phyloP scores from a whole-genome alignment of 306 rosid species.

The Argentina anserina region DNA sequence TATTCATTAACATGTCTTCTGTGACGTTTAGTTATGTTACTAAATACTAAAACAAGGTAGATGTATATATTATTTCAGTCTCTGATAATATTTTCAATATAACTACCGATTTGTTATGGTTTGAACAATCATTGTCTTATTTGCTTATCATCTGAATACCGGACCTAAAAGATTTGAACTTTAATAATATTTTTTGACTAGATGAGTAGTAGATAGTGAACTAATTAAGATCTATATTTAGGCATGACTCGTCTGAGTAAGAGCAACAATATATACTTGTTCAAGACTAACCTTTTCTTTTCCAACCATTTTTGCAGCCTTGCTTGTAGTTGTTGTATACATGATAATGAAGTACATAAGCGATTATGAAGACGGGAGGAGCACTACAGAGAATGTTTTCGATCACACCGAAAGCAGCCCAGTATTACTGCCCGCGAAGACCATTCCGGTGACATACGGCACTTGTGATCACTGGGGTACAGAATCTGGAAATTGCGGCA shows the following conservation, averaged over 20 bases:
- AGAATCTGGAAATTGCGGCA: slow-evolving; percentile 21
- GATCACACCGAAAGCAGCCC: slow-evolving; percentile 26
- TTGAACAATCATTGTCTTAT: not conserved
- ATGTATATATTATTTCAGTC: not conserved
- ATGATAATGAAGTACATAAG: slow-evolving; percentile 20
- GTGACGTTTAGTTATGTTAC: not conserved
- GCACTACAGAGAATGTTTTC: not conserved
- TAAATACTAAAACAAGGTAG: not conserved
- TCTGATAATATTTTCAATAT: no score
- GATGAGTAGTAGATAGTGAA: no score
- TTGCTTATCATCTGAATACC: not conserved
- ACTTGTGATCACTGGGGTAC: slow-evolving; percentile 20
- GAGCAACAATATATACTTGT: not conserved
- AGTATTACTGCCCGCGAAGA: slow-evolving; percentile 9
- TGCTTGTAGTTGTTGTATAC: slow-evolving; percentile 13
- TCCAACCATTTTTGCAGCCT: slow-evolving; percentile 14
- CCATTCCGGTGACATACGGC: slow-evolving; percentile 22
- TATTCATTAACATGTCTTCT: not conserved
- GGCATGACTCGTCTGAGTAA: not conserved
- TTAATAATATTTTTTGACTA: no score
- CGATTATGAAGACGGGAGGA: not conserved
- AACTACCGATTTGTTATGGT: not conserved
- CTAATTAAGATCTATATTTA: no score
- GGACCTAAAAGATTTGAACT: not conserved
- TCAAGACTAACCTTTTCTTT: not conserved